Evolutionary conservation across 257 asterid genomes (phyloP).

Genomic region (Echium plantagineum): DNA sequence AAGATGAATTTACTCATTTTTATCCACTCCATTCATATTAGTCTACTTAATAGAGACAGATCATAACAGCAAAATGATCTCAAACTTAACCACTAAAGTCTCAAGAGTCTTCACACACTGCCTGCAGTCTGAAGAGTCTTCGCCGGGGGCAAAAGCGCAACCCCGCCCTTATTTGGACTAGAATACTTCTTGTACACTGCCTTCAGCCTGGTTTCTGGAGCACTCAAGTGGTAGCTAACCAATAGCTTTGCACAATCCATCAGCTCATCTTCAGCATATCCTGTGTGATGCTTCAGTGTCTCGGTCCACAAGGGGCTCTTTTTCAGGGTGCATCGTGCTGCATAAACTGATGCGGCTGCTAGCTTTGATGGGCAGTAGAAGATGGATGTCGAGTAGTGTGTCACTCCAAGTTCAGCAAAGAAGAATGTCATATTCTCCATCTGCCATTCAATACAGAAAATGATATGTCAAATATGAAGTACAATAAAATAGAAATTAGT

Average conservation of each 20-base stretch:
- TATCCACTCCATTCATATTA: too few relatives aligned
- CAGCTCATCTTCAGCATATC: slow-evolving; percentile 48
- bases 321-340: slow-evolving; percentile 58
- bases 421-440: slow-evolving; percentile 62
- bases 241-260: slow-evolving; percentile 53
- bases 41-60: slow-evolving; percentile 1
- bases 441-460: slow-evolving; percentile 14
- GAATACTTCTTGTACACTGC: slow-evolving; percentile 53
- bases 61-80: slow-evolving; percentile 27
- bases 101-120: not conserved
- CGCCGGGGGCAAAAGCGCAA: slow-evolving; percentile 68
- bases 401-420: slow-evolving; percentile 64
- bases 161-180: slow-evolving; percentile 42
- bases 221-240: slow-evolving; percentile 41
- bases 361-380: slow-evolving; percentile 43
- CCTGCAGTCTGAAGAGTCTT: slow-evolving; percentile 17
- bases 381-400: slow-evolving; percentile 36
- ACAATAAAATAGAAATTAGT: not conserved
- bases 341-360: slow-evolving; percentile 76
- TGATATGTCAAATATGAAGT: not conserved
- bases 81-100: not conserved
- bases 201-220: slow-evolving; percentile 48
- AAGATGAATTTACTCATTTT: too few relatives aligned
- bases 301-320: slow-evolving; percentile 53
- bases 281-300: slow-evolving; percentile 62